Evolutionary conservation across 1,284 basidiomycete species (phyloP), one percentile per base, ranked within the genome.

Genomic region (Fomitopsis pinicola): DNA sequence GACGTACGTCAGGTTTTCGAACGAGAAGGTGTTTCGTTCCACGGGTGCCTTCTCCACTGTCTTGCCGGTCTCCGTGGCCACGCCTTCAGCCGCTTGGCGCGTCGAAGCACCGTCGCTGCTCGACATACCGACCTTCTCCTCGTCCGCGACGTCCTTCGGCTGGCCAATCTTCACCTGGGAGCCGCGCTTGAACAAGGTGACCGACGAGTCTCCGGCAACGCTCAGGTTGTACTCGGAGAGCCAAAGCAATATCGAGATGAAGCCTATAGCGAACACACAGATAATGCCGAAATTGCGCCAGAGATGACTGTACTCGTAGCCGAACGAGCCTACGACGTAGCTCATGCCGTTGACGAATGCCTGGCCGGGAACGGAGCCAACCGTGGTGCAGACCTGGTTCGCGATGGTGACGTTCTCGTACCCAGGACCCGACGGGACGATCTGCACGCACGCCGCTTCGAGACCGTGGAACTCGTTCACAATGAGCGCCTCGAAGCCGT

Each of bases 231-330:
- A 68, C 68, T 85, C 81, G n/a, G 84, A 81, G 56, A 84, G 82
- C 59, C 77, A 33, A 42, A 89, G 78, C 63, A 87, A 83, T 33
- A 77, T 66, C 6, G 66, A 42, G 54, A 82, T 53, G 70, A 85
- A 84, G 57, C 72, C 75, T 58, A 82, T n/a, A 60, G 80, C 75
- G 70, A 86, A 87, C 0, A 70, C 81, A 57, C 83, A 62, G 58
- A 85, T 67, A 58, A 88, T 81, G 42, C 85, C 86, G 63, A 82
- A 78, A 69, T 87, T 83, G 72, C 80, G 80, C 92, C 92, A 94
- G 8, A 88, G 71, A 69, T 94, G 76, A 28, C 71, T 72, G 62
- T 82, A 82, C 19, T 75, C 69, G 73, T 92, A 96, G 0, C 76
- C 78, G 71, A 82, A 96, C 0, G 86, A 83, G 0, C 85, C 71